These are phyloP conservation scores for Abrus pulchellus DNA, from an alignment of 306 rosid genomes.

Conservation along the genomic window DNA sequence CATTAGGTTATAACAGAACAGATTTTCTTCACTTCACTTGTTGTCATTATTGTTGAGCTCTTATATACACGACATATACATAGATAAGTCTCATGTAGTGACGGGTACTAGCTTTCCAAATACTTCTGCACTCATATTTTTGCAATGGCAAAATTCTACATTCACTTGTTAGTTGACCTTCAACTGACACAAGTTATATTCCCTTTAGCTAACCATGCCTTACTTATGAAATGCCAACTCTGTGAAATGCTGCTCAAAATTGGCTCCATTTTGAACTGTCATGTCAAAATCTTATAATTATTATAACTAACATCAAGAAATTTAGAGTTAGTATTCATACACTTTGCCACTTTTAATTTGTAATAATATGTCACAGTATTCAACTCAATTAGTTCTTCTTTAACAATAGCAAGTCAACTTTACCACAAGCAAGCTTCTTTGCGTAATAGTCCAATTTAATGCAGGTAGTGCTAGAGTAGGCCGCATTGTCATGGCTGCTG, in stretches of 20 bases:
- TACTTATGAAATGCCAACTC: too few relatives aligned
- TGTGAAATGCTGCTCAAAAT: too few relatives aligned
- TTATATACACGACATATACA: neutral
- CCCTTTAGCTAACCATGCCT: neutral
- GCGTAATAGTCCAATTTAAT: constrained; percentile 32
- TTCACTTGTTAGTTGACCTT: neutral
- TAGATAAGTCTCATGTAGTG: neutral
- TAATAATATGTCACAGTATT: neutral
- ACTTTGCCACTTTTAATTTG: neutral
- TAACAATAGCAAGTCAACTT: neutral
- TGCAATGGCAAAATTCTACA: neutral
- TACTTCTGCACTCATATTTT: constrained; percentile 3
- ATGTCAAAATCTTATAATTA: too few relatives aligned
- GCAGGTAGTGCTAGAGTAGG: constrained; percentile 89
- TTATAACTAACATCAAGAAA: too few relatives aligned
- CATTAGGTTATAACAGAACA: neutral
- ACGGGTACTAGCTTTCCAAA: neutral
- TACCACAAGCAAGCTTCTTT: constrained; percentile 24
- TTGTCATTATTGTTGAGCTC: neutral
- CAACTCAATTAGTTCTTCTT: neutral
- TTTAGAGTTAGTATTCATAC: too few relatives aligned
- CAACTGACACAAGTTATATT: neutral
- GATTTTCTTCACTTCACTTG: neutral
- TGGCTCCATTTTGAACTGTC: too few relatives aligned
- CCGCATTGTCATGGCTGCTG: constrained; percentile 92